These are phyloP conservation scores for Amphirosellinia nigrospora DNA, from an alignment of 495 filamentous ascomycete genomes.

Conservation along the genomic window DNA sequence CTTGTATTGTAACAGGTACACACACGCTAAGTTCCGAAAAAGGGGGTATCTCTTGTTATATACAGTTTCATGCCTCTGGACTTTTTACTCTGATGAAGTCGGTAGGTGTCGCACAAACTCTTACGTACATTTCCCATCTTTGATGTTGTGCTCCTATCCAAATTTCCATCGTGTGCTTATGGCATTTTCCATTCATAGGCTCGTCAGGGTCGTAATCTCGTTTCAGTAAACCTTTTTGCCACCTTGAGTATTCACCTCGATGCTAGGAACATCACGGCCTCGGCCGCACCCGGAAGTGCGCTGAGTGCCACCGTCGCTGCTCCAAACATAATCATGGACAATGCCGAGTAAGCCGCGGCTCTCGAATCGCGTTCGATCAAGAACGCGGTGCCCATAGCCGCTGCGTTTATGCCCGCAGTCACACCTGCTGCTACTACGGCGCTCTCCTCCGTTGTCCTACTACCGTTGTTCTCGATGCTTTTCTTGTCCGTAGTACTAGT, in stretches of 20 bases:
- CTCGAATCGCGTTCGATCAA: slow-evolving; percentile 53
- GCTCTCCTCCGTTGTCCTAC: slow-evolving; percentile 29
- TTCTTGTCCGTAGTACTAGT: slow-evolving; percentile 4
- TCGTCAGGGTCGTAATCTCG: slow-evolving; percentile 4
- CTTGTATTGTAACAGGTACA: too few relatives aligned
- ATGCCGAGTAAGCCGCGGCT: slow-evolving; percentile 54
- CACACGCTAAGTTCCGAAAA: not conserved
- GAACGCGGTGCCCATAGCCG: slow-evolving; percentile 57
- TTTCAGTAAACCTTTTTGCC: not conserved
- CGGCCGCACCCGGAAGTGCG: slow-evolving; percentile 29
- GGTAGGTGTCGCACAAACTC: not conserved
- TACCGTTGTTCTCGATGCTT: not conserved
- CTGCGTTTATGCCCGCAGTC: slow-evolving; percentile 55
- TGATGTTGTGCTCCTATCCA: not conserved
- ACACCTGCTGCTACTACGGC: slow-evolving; percentile 49
- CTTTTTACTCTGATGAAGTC: not conserved
- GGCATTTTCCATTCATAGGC: not conserved
- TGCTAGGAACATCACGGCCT: slow-evolving; percentile 3
- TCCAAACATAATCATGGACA: slow-evolving; percentile 56
- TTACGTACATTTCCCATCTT: slow-evolving; percentile 5
- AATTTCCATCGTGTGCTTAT: not conserved
- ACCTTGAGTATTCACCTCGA: slow-evolving; percentile 2
- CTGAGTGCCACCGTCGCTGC: slow-evolving; percentile 55
- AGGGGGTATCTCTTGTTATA: not conserved
- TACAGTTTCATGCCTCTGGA: not conserved